Evolutionary conservation across 352 stramenopile species (phyloP).

Genomic region (Pythium utonaiense): DNA sequence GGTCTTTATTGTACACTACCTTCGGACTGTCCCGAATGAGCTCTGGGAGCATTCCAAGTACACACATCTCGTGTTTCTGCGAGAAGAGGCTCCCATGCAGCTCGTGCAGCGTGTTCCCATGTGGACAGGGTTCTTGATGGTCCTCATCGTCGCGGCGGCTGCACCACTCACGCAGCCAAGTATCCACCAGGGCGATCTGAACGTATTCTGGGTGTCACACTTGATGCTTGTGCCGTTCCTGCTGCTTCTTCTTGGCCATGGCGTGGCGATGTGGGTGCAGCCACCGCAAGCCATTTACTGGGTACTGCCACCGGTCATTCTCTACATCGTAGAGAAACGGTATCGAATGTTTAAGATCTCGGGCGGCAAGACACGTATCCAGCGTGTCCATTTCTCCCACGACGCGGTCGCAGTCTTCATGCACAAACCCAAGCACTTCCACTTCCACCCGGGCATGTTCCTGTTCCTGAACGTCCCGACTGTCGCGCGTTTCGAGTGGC

Average conservation of each 20-base stretch:
- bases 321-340: slow-evolving; percentile 63
- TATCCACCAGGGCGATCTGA: slow-evolving; percentile 57
- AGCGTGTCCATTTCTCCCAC: slow-evolving; percentile 42
- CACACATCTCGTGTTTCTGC: slow-evolving; percentile 44
- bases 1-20: slow-evolving; percentile 54
- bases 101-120: slow-evolving; percentile 49
- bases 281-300: slow-evolving; percentile 49
- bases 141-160: slow-evolving; percentile 46
- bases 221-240: slow-evolving; percentile 66
- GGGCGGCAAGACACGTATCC: slow-evolving; percentile 43
- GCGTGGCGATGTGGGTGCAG: slow-evolving; percentile 61
- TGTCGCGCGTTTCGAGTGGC: slow-evolving; percentile 80
- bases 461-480: slow-evolving; percentile 78
- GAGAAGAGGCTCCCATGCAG: slow-evolving; percentile 40
- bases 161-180: slow-evolving; percentile 41
- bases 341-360: slow-evolving; percentile 59
- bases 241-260: slow-evolving; percentile 56
- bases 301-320: slow-evolving; percentile 46
- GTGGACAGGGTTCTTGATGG: slow-evolving; percentile 61
- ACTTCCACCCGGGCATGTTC: slow-evolving; percentile 76
- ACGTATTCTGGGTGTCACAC: slow-evolving; percentile 66
- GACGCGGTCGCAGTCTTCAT: slow-evolving; percentile 64
- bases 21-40: slow-evolving; percentile 29
- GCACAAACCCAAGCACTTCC: slow-evolving; percentile 52
- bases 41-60: slow-evolving; percentile 48